Evolutionary conservation across 352 stramenopile species (phyloP), one percentile per base, ranked within the genome.

Genomic region (Thraustochytrium striatum): DNA sequence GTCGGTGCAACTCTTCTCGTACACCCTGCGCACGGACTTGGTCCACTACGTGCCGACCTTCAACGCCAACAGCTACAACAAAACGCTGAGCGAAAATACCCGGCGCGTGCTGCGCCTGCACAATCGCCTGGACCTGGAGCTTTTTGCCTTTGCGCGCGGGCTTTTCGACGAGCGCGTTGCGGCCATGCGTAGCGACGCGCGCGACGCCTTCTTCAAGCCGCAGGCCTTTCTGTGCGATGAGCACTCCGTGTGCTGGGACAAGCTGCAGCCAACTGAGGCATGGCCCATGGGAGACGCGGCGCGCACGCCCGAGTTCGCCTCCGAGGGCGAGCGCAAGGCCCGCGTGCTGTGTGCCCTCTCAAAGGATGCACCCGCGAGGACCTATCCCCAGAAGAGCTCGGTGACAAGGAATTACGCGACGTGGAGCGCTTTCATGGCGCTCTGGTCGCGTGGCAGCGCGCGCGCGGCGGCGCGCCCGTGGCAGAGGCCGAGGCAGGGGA

Each of bases 61-160:
- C 5, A 75, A 75, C 30, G n/a, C 44, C 8, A 75, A 75, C 39
- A 61, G 39, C n/a, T 75, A 75, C 25, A 35, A 75, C n/a, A 75
- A 75, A 43, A 7, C 30, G 16, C 52, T 75, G 21, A 75, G 65
- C 50, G 32, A 39, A 19, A 8, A 75, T 13, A 32, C 65, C 5
- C 11, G 39, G 11, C 30, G 33, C 8, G 39, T 75, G 2, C 30
- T 75, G 3, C 19, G 36, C 19, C n/a, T 61, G 36, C 65, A 75
- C 35, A 75, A 75, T 43, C 28, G n/a, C 7, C 25, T 75, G 1
- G 65, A 75, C 30, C 16, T 75, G 21, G 65, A 75, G 32, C 25
- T 75, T 7, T 75, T 61, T 32, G 16, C 5, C 5, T 72, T 35
- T 25, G 65, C 65, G 21, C 2, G 25, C 21, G 41, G 32, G 5